phyloP scores from a whole-genome alignment of 2,329 filamentous ascomycete genomes.

The Plenodomus tracheiphilus region DNA sequence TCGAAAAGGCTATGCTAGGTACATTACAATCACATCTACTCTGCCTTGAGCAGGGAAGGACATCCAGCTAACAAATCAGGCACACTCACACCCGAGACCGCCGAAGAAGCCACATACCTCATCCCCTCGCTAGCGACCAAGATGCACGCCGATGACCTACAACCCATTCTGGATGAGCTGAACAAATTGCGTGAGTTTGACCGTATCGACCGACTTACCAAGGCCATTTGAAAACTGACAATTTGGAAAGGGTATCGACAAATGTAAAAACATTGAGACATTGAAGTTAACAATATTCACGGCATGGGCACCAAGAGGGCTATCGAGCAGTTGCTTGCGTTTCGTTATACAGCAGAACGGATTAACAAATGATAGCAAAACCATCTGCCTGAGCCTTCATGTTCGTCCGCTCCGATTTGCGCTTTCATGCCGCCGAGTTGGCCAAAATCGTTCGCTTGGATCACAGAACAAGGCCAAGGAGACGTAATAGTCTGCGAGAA shows the following conservation, averaged over 20 bases:
- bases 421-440: no score
- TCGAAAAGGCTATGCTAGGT: conserved; percentile 90
- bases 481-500: no score
- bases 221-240: conserved; percentile 18
- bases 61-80: conserved; percentile 56
- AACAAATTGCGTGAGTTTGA: conserved; percentile 67
- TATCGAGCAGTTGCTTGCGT: no score
- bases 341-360: no score
- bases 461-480: no score
- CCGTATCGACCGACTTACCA: not conserved
- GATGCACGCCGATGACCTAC: conserved; percentile 84
- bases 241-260: conserved; percentile 27
- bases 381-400: no score
- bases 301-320: no score
- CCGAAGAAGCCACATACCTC: conserved; percentile 94
- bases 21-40: conserved; percentile 46
- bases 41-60: no score
- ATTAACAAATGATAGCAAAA: no score
- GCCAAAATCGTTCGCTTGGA: no score
- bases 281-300: not conserved
- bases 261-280: not conserved
- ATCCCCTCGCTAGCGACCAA: conserved; percentile 89
- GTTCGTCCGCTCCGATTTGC: no score
- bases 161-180: conserved; percentile 88
- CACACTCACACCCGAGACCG: conserved; percentile 86